Base-by-base conservation (phyloP, 1,139 yeast genomes). In the Lodderomyces orthopsilosis region DNA sequence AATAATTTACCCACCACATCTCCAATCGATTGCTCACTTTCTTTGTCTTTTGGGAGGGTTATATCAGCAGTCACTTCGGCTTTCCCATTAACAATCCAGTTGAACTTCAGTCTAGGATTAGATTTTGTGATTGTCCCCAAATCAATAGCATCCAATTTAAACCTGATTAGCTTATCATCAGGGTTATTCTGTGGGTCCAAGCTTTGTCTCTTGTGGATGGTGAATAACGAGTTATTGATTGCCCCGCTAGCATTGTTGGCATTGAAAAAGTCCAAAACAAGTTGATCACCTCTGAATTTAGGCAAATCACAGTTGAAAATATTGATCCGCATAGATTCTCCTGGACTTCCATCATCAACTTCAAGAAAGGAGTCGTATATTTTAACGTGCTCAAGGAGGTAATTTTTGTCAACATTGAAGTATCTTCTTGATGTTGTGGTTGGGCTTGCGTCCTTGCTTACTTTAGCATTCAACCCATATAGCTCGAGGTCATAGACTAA, bases 181-280 rank as follows among this genome's bases (percentile, higher is more conserved):
- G 63, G 65, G 35, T 53, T 53, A 35, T 49, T 51, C 33, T 53
- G 59, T 55, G 57, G 59, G 44, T 36, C 55, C 58, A 38, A 56
- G 48, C 49, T 58, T 51, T 70, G 77, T 45, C 70, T 68, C 47
- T 83, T 83, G 53, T 85, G 93, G 18, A 85, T 74, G 2, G 89
- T 83, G 62, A 85, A 85, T 66, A 85, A 69, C 0, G 93, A 79
- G 46, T 84, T 84, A 54, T 85, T 84, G 12, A 85, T 70, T 1
- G 90, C 79, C 1, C 94, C 94, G 14, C 85, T 80, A 23, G 83
- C 82, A 43, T 83, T 80, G 46, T 74, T 74, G 13, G 90, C 87
- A 57, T 81, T 81, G 63, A 85, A 76, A 45, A 85, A 74, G 59
- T 85, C 93, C 45, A 82, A 65, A 41, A 83, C 65, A 34, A 82